Evolutionary conservation across 2,329 filamentous ascomycete species (phyloP).

Genomic region (Aureobasidium sp.): DNA sequence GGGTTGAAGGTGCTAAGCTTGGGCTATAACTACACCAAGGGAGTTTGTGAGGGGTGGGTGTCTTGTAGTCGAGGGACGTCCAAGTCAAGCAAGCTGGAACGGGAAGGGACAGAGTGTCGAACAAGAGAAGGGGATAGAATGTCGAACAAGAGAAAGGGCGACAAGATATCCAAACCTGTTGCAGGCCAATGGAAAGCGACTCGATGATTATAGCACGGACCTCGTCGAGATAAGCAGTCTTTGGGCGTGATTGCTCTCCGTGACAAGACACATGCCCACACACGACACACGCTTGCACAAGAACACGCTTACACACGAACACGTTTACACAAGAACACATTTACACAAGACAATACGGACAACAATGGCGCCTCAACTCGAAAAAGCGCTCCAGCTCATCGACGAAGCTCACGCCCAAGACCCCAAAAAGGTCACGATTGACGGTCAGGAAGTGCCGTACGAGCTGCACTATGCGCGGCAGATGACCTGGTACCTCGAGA

Average conservation of each 20-base stretch:
- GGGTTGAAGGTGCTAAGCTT: not conserved
- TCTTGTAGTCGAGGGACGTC: too few relatives aligned
- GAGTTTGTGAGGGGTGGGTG: too few relatives aligned
- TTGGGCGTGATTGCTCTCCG: not conserved
- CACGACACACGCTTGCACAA: too few relatives aligned
- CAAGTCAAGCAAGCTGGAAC: too few relatives aligned
- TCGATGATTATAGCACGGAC: slow-evolving; percentile 5
- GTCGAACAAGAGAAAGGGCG: not conserved
- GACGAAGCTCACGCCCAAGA: slow-evolving; percentile 64
- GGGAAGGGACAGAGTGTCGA: too few relatives aligned
- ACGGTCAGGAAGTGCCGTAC: slow-evolving; percentile 50
- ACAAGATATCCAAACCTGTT: too few relatives aligned
- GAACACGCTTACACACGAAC: too few relatives aligned
- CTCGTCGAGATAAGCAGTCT: slow-evolving; percentile 6
- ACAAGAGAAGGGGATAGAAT: too few relatives aligned
- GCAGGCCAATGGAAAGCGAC: not conserved
- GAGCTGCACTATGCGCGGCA: slow-evolving; percentile 75
- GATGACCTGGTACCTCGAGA: slow-evolving; percentile 65
- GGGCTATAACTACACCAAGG: not conserved
- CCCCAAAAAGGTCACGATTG: slow-evolving; percentile 46
- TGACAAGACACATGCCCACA: not conserved
- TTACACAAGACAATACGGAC: too few relatives aligned
- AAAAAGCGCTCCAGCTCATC: slow-evolving; percentile 54
- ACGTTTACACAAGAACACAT: too few relatives aligned
- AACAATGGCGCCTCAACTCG: slow-evolving; percentile 21